A percentile compares a stretch with the other conserved stretches of the same genome.
phyloP scores from a whole-genome alignment of 305 asterid species.

The Rubia balearica region DNA sequence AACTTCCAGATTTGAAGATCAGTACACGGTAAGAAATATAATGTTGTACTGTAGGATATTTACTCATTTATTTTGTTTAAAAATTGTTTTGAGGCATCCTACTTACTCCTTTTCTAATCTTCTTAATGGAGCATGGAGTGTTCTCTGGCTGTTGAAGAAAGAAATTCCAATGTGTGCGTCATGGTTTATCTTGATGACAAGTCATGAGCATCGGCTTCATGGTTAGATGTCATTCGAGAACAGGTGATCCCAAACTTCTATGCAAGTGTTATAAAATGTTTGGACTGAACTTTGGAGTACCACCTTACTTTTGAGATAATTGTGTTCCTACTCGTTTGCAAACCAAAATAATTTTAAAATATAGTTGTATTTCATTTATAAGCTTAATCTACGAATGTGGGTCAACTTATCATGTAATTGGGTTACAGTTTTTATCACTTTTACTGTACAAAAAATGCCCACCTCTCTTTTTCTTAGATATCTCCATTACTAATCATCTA shows the following conservation, averaged over 20 bases:
- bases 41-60: constrained; percentile 1
- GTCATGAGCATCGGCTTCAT: constrained; percentile 27
- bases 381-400: too few species aligned
- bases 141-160: constrained; percentile 34
- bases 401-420: too few species aligned
- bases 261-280: too few species aligned
- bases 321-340: neutral
- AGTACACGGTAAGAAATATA: constrained; percentile 47
- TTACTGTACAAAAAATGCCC: too few species aligned
- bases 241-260: too few species aligned
- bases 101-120: constrained; percentile 24
- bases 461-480: too few species aligned
- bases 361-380: too few species aligned
- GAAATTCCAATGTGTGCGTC: constrained; percentile 44
- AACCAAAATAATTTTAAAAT: too few species aligned
- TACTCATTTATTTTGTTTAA: neutral
- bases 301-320: too few species aligned
- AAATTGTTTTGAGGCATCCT: neutral
- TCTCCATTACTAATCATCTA: neutral
- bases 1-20: constrained; percentile 53
- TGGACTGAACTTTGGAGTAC: too few species aligned
- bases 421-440: too few species aligned
- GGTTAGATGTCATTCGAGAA: too few species aligned
- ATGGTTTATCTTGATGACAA: constrained; percentile 43
- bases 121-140: constrained; percentile 44